Evolutionary conservation across 371 early-diverging fungal species (phyloP), one percentile per base, ranked within the genome.

Genomic region (Batrachochytrium dendrobatidis): DNA sequence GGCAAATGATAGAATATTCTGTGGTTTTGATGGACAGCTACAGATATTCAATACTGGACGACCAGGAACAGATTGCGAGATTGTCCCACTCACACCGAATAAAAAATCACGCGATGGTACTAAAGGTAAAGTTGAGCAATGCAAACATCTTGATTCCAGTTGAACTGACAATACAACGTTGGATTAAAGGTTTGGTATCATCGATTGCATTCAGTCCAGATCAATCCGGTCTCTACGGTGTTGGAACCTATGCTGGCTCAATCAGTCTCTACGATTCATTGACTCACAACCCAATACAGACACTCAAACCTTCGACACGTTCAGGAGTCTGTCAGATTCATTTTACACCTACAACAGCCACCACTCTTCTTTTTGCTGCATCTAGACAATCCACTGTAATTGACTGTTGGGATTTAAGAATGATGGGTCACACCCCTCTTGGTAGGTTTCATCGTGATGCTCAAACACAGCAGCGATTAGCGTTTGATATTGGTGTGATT

Each of bases 181-280:
- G 39, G 39, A 20, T 20, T 20, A n/a, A 20, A 49, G 49, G 52
- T 3, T 7, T 51, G 12, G 4, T 51, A 4, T 51, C 52, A 51
- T 3, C 4, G 18, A 51, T 51, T 51, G 8, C 52, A 17, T 51
- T 51, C 22, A 7, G 52, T 3, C 52, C 52, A 10, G 24, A 51
- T 24, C n/a, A 12, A n/a, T 12, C 39, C 39, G 33, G 22, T 24
- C 5, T 51, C 17, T 51, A 10, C 20, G 52, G 31, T 10, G 30
- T 28, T 12, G 52, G 12, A 6, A 18, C 52, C 7, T 51, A 24
- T 33, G 17, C 28, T 10, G 52, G 52, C 17, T 22, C 52, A 6
- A 24, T 51, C 22, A 33, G 52, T 6, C 29, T 51, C 35, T 59
- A 34, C 34, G 48, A 60, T 44, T 8, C 49, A 8, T 6, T 24